phyloP scores from a whole-genome alignment of 1,284 basidiomycete genomes.

The Malassezia equina region DNA sequence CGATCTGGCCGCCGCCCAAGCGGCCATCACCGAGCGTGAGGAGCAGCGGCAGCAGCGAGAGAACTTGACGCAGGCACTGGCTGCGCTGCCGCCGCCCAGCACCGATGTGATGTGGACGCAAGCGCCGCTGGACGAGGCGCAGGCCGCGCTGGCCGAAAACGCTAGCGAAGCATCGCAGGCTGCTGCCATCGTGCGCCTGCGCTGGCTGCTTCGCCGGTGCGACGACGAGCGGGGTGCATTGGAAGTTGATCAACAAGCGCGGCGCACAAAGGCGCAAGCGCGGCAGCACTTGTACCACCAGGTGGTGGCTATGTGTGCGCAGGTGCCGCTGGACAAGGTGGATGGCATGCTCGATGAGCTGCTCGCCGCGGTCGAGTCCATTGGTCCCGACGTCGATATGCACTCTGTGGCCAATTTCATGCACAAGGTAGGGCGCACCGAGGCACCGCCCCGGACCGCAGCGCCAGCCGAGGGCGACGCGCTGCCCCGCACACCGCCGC shows the following conservation, averaged over 20 bases:
- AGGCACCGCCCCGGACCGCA: neutral
- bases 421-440: conserved; percentile 50
- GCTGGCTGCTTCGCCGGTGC: conserved; percentile 24
- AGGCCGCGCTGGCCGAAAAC: conserved; percentile 62
- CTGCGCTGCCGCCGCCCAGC: conserved; percentile 39
- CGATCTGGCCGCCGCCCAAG: conserved; percentile 30
- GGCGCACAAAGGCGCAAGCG: conserved; percentile 65
- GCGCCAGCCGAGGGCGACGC: neutral
- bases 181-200: conserved; percentile 26
- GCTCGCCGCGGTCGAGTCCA: conserved; percentile 76
- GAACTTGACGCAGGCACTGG: conserved; percentile 28
- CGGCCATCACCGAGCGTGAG: conserved; percentile 31
- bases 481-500: neutral
- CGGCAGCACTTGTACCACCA: conserved; percentile 73
- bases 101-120: neutral
- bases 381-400: conserved; percentile 67
- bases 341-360: conserved; percentile 81
- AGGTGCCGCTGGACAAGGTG: conserved; percentile 73
- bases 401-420: conserved; percentile 77
- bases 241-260: conserved; percentile 64
- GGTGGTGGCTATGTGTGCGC: conserved; percentile 79
- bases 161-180: conserved; percentile 65
- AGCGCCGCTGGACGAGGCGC: conserved; percentile 48
- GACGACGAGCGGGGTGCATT: conserved; percentile 41
- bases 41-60: conserved; percentile 26